Evolutionary conservation across 495 filamentous ascomycete species (phyloP).

Genomic region (Penicillium argentinense): DNA sequence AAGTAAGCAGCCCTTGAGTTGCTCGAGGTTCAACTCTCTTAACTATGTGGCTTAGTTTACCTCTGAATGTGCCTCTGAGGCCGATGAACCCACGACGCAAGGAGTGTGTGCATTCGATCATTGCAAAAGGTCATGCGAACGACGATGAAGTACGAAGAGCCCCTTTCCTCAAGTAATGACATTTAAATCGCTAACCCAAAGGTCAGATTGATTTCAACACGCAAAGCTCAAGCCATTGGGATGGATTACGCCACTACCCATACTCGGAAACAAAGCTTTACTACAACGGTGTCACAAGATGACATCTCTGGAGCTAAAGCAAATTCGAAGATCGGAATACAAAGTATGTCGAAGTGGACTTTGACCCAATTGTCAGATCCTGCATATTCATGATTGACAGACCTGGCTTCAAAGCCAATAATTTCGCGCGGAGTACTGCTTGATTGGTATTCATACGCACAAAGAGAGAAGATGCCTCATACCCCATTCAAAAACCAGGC

Average conservation of each 20-base stretch:
- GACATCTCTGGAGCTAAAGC: slow-evolving; percentile 37
- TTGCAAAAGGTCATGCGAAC: slow-evolving; percentile 12
- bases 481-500: slow-evolving; percentile 26
- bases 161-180: background rate
- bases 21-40: too few relatives aligned
- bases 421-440: slow-evolving; percentile 41
- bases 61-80: slow-evolving; percentile 11
- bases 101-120: slow-evolving; percentile 7
- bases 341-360: slow-evolving; percentile 2
- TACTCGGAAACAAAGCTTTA: slow-evolving; percentile 32
- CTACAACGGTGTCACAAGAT: slow-evolving; percentile 55
- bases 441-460: slow-evolving; percentile 47
- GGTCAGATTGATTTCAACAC: slow-evolving; percentile 46
- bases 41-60: slow-evolving; percentile 12
- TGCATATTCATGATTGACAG: slow-evolving; percentile 4
- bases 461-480: slow-evolving; percentile 20
- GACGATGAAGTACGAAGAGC: slow-evolving; percentile 12
- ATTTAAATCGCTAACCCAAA: too few relatives aligned
- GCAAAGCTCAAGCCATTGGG: slow-evolving; percentile 48
- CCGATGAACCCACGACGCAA: slow-evolving; percentile 18
- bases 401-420: slow-evolving; percentile 11
- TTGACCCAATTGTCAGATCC: background rate
- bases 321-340: slow-evolving; percentile 5
- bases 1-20: slow-evolving; percentile 17
- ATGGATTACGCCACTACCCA: slow-evolving; percentile 40